A percentile compares a stretch with the other conserved stretches of the same genome.
Evolutionary conservation across 2,329 filamentous ascomycete species (phyloP).

Genomic region (Colletotrichum tropicale): DNA sequence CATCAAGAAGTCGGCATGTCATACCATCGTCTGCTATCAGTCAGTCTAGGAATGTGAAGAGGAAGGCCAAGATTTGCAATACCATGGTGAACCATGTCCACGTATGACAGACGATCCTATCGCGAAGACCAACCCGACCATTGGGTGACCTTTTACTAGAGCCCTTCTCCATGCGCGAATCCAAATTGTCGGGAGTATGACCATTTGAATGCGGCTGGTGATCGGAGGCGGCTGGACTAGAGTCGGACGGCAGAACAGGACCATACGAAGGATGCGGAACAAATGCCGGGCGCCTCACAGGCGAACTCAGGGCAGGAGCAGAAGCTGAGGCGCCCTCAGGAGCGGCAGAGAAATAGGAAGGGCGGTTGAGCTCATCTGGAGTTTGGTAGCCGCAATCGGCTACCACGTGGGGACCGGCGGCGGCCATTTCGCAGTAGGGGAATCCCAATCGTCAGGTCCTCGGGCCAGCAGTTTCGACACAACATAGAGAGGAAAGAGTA

Average conservation of each 20-base stretch:
- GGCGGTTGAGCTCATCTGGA: constrained; percentile 36
- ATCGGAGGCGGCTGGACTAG: background rate
- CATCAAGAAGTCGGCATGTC: background rate
- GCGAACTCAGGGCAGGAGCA: background rate
- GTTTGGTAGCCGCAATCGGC: constrained; percentile 40
- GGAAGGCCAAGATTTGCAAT: background rate
- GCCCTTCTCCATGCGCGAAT: constrained; percentile 29
- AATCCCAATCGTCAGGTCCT: constrained; percentile 51
- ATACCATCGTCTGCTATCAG: constrained; percentile 34
- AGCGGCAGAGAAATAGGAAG: constrained; percentile 28
- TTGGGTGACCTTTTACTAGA: background rate
- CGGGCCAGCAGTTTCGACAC: constrained; percentile 51
- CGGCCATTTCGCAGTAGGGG: constrained; percentile 39
- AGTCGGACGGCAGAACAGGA: background rate
- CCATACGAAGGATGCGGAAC: constrained; percentile 9
- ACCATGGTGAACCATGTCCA: constrained; percentile 82
- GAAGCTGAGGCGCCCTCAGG: background rate
- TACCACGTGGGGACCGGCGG: constrained; percentile 33
- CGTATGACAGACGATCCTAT: constrained; percentile 56
- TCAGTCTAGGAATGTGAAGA: constrained; percentile 13
- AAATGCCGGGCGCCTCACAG: constrained; percentile 11
- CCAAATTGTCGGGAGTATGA: constrained; percentile 36
- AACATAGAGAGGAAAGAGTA: constrained; percentile 52
- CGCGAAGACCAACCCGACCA: constrained; percentile 48
- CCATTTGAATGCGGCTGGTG: constrained; percentile 24